Percentiles rank a stretch among this genome's conserved stretches.
Conservation (phyloP, 345 rosid genomes). For the Fremontodendron californicum region DNA sequence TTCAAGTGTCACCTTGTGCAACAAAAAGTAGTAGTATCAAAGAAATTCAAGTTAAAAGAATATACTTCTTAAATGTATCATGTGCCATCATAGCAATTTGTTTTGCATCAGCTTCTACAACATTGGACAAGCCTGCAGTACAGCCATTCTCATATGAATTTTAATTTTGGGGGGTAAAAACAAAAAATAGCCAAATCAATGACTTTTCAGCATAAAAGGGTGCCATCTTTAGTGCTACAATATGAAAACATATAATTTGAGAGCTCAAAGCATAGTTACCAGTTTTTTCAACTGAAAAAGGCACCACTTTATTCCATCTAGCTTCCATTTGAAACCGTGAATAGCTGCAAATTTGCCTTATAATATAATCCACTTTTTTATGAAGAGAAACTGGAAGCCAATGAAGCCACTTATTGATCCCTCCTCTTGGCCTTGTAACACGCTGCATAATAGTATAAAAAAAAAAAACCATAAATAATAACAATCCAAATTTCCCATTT, state of each 20-base stretch:
- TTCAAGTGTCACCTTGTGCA: background rate
- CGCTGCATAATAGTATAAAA: slow-evolving; percentile 42
- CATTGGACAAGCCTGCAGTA: slow-evolving; percentile 46
- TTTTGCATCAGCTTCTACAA: slow-evolving; percentile 67
- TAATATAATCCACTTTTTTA: slow-evolving; percentile 35
- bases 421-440: slow-evolving; percentile 72
- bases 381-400: slow-evolving; percentile 80
- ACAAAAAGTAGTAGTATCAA: background rate
- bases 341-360: slow-evolving; percentile 34
- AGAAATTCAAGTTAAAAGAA: background rate
- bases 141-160: slow-evolving; percentile 3
- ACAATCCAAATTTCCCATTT: background rate
- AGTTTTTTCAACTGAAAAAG: slow-evolving; percentile 24
- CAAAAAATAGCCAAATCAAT: background rate
- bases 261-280: slow-evolving; percentile 30
- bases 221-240: background rate
- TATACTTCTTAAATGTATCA: slow-evolving; percentile 56
- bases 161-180: background rate
- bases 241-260: background rate
- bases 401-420: slow-evolving; percentile 67
- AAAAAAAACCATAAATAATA: background rate
- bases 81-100: slow-evolving; percentile 72
- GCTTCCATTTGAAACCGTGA: slow-evolving; percentile 16
- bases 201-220: slow-evolving; percentile 3
- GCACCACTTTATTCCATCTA: slow-evolving; percentile 17